Evolutionary conservation across 2,329 filamentous ascomycete genomes (phyloP).

Genomic region (Pleoardoris graminearum): DNA sequence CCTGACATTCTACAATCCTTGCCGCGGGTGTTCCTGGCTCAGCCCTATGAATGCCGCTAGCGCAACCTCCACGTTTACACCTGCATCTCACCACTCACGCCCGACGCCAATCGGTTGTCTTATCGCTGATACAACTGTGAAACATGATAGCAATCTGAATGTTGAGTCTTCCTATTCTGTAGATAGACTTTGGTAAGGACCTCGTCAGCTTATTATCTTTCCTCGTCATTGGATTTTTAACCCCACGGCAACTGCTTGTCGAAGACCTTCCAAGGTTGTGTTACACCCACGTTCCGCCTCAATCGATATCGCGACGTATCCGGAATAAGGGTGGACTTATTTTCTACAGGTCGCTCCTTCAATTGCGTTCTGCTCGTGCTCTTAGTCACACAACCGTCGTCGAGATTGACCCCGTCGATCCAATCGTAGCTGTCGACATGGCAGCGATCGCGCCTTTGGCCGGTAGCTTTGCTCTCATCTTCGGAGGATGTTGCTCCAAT

Average conservation of each 20-base stretch:
- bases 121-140: conserved; percentile 2
- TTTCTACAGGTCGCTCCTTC: neutral
- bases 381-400: neutral
- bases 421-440: conserved; percentile 21
- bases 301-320: too few species aligned
- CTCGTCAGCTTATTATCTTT: neutral
- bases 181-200: neutral
- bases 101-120: conserved; percentile 1
- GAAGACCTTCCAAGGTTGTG: neutral
- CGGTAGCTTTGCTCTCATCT: conserved; percentile 79
- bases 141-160: conserved; percentile 1
- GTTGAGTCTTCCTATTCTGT: neutral
- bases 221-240: conserved; percentile 1
- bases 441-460: conserved; percentile 42
- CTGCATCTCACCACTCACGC: conserved; percentile 14
- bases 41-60: conserved; percentile 31
- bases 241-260: neutral
- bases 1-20: neutral
- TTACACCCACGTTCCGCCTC: too few species aligned
- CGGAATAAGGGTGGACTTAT: too few species aligned
- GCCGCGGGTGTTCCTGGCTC: conserved; percentile 10
- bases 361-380: neutral
- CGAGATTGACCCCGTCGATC: neutral
- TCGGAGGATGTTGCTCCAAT: conserved; percentile 94
- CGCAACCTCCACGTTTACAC: conserved; percentile 39